A percentile compares a stretch with the other conserved stretches of the same genome.
These are phyloP conservation scores for Lotmaria passim DNA, from an alignment of 208 protist genomes.

Conservation along the genomic window DNA sequence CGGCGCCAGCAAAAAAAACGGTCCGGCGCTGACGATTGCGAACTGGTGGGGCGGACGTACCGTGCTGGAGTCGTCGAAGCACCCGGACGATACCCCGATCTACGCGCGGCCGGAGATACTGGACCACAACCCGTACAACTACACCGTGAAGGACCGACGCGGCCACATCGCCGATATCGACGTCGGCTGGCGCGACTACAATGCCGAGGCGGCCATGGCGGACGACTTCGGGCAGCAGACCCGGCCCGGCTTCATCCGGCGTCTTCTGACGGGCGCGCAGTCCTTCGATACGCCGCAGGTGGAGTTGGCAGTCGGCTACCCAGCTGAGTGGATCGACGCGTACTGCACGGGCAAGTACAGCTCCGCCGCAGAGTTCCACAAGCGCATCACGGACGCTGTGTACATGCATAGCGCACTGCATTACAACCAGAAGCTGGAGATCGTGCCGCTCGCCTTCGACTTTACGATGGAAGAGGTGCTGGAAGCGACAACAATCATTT, in stretches of 20 bases:
- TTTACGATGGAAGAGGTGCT: constrained; percentile 75
- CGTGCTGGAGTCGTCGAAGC: constrained; percentile 20
- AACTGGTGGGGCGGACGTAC: constrained; percentile 31
- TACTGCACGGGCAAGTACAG: constrained; percentile 61
- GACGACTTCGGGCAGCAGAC: constrained; percentile 44
- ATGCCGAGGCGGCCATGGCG: constrained; percentile 40
- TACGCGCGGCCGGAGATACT: constrained; percentile 47
- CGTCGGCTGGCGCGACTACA: constrained; percentile 79
- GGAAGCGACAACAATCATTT: constrained; percentile 66
- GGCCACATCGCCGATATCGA: constrained; percentile 68
- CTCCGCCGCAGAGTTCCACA: constrained; percentile 70
- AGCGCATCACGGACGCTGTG: constrained; percentile 61
- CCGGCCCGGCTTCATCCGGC: constrained; percentile 31
- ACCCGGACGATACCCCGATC: constrained; percentile 31
- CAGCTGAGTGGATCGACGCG: constrained; percentile 82
- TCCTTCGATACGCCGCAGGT: constrained; percentile 52
- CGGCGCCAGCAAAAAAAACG: neutral
- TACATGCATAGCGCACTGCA: constrained; percentile 67
- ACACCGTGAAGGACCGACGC: constrained; percentile 49
- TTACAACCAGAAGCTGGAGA: constrained; percentile 79
- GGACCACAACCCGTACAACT: constrained; percentile 63
- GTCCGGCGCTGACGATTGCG: constrained; percentile 10
- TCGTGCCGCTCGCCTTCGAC: constrained; percentile 81
- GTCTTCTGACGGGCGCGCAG: constrained; percentile 31
- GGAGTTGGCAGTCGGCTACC: constrained; percentile 84